Evolutionary conservation across 306 rosid species (phyloP), one percentile per base, ranked within the genome.

Genomic region (Fagus sylvatica): DNA sequence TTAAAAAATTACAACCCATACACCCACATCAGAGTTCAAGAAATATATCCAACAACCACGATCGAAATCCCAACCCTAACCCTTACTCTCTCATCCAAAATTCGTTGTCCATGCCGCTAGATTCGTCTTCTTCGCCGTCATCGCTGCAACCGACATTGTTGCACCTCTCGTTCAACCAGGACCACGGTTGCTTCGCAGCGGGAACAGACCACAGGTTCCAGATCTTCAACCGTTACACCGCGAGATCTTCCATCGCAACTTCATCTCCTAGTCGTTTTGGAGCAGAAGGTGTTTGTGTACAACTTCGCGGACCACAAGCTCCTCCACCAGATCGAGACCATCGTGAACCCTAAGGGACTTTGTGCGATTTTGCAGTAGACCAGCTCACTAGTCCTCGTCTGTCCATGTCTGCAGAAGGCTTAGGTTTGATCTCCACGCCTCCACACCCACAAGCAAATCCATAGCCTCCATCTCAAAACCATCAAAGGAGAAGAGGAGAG

Each of bases 201-300:
- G 94, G 97, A 22, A 88, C 92, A 0, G 92, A 90, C 77, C 84
- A 83, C 65, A 97, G 98, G 51, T 88, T 94, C 74, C 94, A 90
- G 78, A 85, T 92, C 85, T 94, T 82, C 85, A 87, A 88, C 98
- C 98, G 1, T 94, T 89, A n/a, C n/a, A n/a, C 82, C 87, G 92
- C 0, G 98, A 90, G 81, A 89, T 88, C 72, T 89, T 92, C 83
- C 87, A 93, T 16, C 85, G 94, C 0, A 93, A 92, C 57, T 93
- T 93, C 75, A 10, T 46, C 8, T 46, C 51, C 15, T 46, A 53
- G 94, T 94, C 4, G 93, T 88, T 9, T 75, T 88, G 79, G 98
- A 92, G 77, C 94, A 90, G 84, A 90, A 87, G 87, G 81, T 91
- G 11, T 88, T 81, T 40, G 93, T 94, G 3, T 92, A 89, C 72